Percentiles rank a stretch among this genome's conserved stretches.
phyloP scores from a whole-genome alignment of 108 stramenopile genomes.

The Skeletonema tropicum region DNA sequence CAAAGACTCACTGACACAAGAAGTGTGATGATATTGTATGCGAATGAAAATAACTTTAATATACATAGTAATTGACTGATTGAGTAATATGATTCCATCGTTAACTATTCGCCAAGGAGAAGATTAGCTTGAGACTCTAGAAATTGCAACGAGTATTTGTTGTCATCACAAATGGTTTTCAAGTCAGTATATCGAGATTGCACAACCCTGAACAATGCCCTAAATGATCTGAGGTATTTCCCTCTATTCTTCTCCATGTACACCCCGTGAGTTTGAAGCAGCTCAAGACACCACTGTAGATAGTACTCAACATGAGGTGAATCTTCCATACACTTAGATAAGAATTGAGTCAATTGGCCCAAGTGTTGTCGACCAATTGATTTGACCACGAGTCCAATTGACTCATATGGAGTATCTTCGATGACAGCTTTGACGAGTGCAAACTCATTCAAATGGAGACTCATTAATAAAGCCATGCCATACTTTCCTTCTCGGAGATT shows the following conservation, averaged over 20 bases:
- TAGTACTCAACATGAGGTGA: conserved; percentile 92
- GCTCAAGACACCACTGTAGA: conserved; percentile 79
- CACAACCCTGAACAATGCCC: conserved; percentile 74
- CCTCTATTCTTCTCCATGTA: conserved; percentile 83
- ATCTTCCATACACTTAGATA: conserved; percentile 76
- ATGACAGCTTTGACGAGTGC: conserved; percentile 74
- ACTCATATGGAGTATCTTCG: conserved; percentile 79
- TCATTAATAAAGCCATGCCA: conserved; percentile 79
- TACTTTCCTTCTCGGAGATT: conserved; percentile 69
- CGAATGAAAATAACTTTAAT: background rate
- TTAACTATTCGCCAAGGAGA: conserved; percentile 13
- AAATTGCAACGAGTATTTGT: conserved; percentile 82
- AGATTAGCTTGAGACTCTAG: conserved; percentile 69
- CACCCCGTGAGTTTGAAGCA: conserved; percentile 78
- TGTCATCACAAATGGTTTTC: conserved; percentile 77
- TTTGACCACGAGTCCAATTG: conserved; percentile 76
- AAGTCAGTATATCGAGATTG: conserved; percentile 77
- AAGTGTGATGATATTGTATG: background rate
- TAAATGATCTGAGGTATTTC: conserved; percentile 81
- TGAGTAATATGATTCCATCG: background rate
- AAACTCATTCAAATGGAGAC: conserved; percentile 86
- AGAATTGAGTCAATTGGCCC: conserved; percentile 75
- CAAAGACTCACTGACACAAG: background rate
- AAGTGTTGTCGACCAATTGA: conserved; percentile 73
- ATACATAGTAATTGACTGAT: background rate